Evolutionary conservation across 2,329 filamentous ascomycete genomes (phyloP), one percentile per base, ranked within the genome.

Genomic region (Aspergillus sp.): DNA sequence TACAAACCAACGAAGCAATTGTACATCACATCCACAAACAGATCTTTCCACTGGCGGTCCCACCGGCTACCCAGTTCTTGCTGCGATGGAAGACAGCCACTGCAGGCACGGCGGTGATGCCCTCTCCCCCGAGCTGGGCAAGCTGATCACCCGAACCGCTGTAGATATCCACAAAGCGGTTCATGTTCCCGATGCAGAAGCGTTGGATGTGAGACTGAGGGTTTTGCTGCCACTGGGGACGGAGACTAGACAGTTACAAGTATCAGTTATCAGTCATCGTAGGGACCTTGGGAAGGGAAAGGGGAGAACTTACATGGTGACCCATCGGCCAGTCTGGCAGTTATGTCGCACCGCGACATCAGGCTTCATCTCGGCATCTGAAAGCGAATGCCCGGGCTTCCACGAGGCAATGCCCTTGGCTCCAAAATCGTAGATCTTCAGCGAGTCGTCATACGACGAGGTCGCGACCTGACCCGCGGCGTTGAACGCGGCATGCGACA

Each of bases 171-270:
- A 97, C 90, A 62, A 96, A 97, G 1, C 94, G 84, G 67, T 95
- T 96, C 94, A 97, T 97, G 62, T 97, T 99, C 1, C 90, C 94
- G 52, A 99, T 93, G 20, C 85, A 89, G 63, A 99, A 91, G 55
- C 93, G 90, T 57, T 95, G 87, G 4, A 95, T 84, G 7, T 86
- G 86, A 53, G 94, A 90, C 32, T 80, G 75, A 0, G 94, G 93
- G 43, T 82, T 80, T 30, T 82, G 78, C 70, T 99, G 94, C 94
- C 94, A 99, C 62, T 96, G 90, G 69, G 94, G 81, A 80, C 95
- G 67, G 79, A 88, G 75, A 62, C 82, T 85, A 22, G 70, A 45
- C 32, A 51, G 9, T 30, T 11, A 7, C 7, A 22, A 22, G 22
- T 42, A 41, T 45, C 5, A n/a, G 13, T 11, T 3, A 20, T 52